phyloP scores from a whole-genome alignment of 768 basidiomycete genomes.

The Leccinum pellstonianum region DNA sequence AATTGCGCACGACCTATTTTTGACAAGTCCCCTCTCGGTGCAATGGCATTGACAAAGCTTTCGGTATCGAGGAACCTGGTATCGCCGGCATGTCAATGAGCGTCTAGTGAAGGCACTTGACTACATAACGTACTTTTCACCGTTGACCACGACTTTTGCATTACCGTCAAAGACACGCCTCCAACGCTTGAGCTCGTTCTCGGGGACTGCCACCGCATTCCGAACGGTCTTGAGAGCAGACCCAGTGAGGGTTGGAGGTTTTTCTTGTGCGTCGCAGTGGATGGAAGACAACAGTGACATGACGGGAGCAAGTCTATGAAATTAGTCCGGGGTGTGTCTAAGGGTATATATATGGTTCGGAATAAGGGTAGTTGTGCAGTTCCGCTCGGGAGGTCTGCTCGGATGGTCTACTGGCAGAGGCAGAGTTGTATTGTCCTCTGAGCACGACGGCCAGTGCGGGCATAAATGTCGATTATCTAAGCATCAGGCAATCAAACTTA shows the following conservation, averaged over 20 bases:
- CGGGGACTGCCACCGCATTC: conserved; percentile 66
- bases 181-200: conserved; percentile 88
- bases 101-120: conserved; percentile 20
- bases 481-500: conserved; percentile 19
- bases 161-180: conserved; percentile 82
- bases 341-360: conserved; percentile 35
- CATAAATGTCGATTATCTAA: conserved; percentile 35
- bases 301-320: conserved; percentile 20
- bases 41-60: conserved; percentile 94
- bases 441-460: conserved; percentile 21
- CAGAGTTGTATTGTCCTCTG: conserved; percentile 6
- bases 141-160: conserved; percentile 67
- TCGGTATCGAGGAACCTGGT: conserved; percentile 81
- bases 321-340: conserved; percentile 32
- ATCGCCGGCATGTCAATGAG: conserved; percentile 11
- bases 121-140: conserved; percentile 68
- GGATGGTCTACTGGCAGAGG: conserved; percentile 9
- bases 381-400: conserved; percentile 12
- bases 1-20: conserved; percentile 89
- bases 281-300: conserved; percentile 43
- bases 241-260: conserved; percentile 44
- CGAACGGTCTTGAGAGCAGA: conserved; percentile 65
- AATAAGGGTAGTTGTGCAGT: conserved; percentile 23
- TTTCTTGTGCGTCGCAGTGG: conserved; percentile 49
- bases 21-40: conserved; percentile 78